Evolutionary conservation across 495 filamentous ascomycete species (phyloP).

Genomic region (Podospora pseudopauciseta): DNA sequence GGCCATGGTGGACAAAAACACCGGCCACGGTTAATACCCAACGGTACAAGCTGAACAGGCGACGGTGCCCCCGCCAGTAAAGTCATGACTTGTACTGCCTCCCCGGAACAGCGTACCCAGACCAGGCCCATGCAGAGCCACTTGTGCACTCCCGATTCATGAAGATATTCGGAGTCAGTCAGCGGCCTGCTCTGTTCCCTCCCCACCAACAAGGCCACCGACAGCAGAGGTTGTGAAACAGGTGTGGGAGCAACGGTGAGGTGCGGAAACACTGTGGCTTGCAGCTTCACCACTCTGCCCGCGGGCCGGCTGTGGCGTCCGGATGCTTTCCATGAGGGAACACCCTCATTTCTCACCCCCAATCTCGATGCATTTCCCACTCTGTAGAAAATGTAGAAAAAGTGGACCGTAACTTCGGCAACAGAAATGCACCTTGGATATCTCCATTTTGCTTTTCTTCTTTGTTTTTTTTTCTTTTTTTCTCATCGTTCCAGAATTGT

Average conservation of each 20-base stretch:
- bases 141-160: constrained; percentile 5
- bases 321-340: neutral
- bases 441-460: neutral
- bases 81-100: constrained; percentile 2
- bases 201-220: neutral
- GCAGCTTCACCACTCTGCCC: neutral
- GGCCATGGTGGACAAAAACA: neutral
- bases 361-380: neutral
- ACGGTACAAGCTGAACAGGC: neutral
- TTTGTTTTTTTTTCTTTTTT: neutral
- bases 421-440: neutral
- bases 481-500: neutral
- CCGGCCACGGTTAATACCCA: neutral
- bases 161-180: neutral
- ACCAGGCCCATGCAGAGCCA: constrained; percentile 5
- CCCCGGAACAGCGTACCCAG: neutral
- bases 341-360: neutral
- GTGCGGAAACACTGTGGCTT: neutral
- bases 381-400: neutral
- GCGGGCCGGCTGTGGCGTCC: neutral
- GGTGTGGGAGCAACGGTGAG: neutral
- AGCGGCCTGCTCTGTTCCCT: neutral
- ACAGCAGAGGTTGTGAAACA: constrained; percentile 2
- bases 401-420: neutral
- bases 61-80: neutral